Evolutionary conservation across 495 filamentous ascomycete genomes (phyloP).

Genomic region (Amphirosellinia nigrospora): DNA sequence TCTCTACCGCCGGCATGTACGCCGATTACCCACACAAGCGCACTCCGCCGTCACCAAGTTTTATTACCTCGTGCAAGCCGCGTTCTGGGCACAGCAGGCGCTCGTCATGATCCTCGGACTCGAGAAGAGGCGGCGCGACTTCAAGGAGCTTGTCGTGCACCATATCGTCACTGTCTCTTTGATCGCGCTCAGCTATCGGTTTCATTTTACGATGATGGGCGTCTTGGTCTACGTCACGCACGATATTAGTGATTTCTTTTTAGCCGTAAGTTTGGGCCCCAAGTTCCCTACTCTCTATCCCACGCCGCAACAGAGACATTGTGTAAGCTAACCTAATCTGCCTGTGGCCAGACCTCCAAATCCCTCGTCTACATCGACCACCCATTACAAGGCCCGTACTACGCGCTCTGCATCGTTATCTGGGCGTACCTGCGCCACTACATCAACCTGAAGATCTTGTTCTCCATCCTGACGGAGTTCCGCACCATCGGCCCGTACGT

Average conservation of each 20-base stretch:
- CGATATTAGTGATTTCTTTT: slow-evolving; percentile 94
- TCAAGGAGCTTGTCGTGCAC: slow-evolving; percentile 89
- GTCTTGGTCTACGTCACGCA: slow-evolving; percentile 93
- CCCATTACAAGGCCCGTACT: slow-evolving; percentile 76
- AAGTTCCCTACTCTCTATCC: neutral
- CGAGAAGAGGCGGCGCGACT: slow-evolving; percentile 95
- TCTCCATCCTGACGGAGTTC: slow-evolving; percentile 83
- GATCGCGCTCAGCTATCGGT: slow-evolving; percentile 87
- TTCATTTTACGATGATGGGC: slow-evolving; percentile 98
- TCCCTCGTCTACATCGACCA: slow-evolving; percentile 88
- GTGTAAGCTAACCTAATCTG: slow-evolving; percentile 11
- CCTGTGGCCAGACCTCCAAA: slow-evolving; percentile 74
- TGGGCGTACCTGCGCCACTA: slow-evolving; percentile 95
- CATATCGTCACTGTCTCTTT: slow-evolving; percentile 88
- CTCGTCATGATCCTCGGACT: slow-evolving; percentile 88
- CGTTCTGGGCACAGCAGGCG: slow-evolving; percentile 94
- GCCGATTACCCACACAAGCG: slow-evolving; percentile 83
- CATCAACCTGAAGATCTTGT: slow-evolving; percentile 86
- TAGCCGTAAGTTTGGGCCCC: slow-evolving; percentile 68
- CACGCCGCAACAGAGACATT: neutral
- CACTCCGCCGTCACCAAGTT: slow-evolving; percentile 86
- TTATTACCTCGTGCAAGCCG: slow-evolving; percentile 93
- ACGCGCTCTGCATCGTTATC: slow-evolving; percentile 74
- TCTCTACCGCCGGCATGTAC: slow-evolving; percentile 89
- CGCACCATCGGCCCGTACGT: slow-evolving; percentile 83